These are phyloP conservation scores for Hemileia vastatrix DNA, from an alignment of 1,284 basidiomycete genomes.

Conservation along the genomic window DNA sequence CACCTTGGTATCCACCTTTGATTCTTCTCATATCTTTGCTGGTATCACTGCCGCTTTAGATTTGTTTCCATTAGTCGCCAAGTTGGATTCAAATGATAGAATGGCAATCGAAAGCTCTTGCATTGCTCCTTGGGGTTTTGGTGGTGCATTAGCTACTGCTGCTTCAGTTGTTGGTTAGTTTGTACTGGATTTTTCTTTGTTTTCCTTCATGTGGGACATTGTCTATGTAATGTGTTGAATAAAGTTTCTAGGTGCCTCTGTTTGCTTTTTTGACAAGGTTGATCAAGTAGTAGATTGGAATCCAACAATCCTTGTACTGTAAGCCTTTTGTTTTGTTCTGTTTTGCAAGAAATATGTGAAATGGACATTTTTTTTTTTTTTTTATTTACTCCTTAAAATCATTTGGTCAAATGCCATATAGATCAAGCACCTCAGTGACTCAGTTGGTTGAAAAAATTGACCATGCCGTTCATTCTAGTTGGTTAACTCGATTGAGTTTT, in stretches of 20 bases:
- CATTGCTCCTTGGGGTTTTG: constrained; percentile 3
- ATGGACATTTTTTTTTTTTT: not conserved
- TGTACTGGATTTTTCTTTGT: too few relatives aligned
- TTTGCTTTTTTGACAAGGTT: constrained; percentile 10
- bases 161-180: constrained; percentile 8
- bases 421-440: not conserved
- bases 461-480: not conserved
- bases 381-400: not conserved
- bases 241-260: constrained; percentile 2
- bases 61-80: not conserved
- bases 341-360: not conserved
- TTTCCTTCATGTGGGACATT: not conserved
- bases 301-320: constrained; percentile 15
- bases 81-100: not conserved
- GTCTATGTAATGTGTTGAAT: not conserved
- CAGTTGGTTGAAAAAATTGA: not conserved
- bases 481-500: not conserved
- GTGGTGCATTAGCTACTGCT: not conserved
- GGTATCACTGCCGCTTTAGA: constrained; percentile 11
- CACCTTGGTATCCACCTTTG: not conserved
- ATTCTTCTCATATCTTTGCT: constrained; percentile 3
- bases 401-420: not conserved
- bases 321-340: not conserved
- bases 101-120: not conserved
- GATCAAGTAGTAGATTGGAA: constrained; percentile 10